phyloP scores from a whole-genome alignment of 371 early-diverging fungal genomes.

The Parasitella parasitica region DNA sequence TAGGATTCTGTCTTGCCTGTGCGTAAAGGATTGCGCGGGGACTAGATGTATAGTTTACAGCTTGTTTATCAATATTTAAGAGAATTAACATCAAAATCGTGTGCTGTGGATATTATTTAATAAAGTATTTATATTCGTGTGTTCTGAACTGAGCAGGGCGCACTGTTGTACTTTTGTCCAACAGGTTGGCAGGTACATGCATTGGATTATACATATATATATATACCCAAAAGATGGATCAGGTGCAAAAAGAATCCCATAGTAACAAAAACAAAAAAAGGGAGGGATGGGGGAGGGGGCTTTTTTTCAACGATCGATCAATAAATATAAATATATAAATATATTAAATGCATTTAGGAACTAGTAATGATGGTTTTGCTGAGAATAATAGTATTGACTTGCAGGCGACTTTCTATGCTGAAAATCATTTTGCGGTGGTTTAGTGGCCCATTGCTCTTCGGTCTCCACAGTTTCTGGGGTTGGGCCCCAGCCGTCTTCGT shows the following conservation, averaged over 20 bases:
- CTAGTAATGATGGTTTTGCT: background rate
- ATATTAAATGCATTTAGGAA: background rate
- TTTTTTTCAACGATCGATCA: background rate
- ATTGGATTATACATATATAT: too few relatives aligned
- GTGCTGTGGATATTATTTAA: too few relatives aligned
- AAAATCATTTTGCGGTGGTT: background rate
- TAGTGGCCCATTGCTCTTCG: background rate
- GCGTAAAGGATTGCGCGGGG: slow-evolving; percentile 58
- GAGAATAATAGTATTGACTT: background rate
- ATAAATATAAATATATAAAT: background rate
- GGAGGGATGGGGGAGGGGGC: too few relatives aligned
- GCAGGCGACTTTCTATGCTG: background rate
- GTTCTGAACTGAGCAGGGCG: too few relatives aligned
- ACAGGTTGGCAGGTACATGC: too few relatives aligned
- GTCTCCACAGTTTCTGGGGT: background rate
- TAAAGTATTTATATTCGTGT: too few relatives aligned
- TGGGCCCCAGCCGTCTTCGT: slow-evolving; percentile 10
- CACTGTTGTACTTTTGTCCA: too few relatives aligned
- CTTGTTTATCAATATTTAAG: too few relatives aligned
- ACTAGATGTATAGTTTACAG: background rate
- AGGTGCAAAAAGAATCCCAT: too few relatives aligned
- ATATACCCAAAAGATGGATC: too few relatives aligned
- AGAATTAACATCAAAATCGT: too few relatives aligned
- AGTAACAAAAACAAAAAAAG: too few relatives aligned
- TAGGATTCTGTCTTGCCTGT: slow-evolving; percentile 63